These are phyloP conservation scores for Sequoia sempervirens DNA, from an alignment of 75 land plant genomes.

Conservation along the genomic window DNA sequence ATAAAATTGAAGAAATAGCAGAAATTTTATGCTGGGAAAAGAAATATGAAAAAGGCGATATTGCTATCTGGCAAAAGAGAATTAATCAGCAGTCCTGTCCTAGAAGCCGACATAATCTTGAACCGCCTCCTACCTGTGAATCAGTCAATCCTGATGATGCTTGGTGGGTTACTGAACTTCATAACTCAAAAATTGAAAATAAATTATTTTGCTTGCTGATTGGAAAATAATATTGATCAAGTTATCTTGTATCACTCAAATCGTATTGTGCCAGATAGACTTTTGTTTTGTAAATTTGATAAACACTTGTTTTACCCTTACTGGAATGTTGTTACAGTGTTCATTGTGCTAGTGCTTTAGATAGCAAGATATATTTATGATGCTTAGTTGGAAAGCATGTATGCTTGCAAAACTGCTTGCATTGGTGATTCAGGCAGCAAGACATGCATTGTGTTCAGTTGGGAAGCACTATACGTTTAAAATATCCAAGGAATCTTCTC, in stretches of 20 bases:
- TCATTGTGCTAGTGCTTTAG: neutral
- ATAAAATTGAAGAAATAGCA: slow-evolving; percentile 68
- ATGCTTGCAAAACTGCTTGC: neutral
- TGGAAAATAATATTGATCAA: neutral
- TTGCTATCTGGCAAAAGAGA: slow-evolving; percentile 89
- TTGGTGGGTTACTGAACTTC: slow-evolving; percentile 44
- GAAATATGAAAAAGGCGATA: slow-evolving; percentile 61
- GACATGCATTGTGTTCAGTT: neutral
- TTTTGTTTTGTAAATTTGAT: neutral
- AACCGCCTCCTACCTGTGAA: slow-evolving; percentile 41
- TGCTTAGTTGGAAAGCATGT: neutral
- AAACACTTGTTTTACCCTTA: neutral
- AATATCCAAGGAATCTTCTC: neutral
- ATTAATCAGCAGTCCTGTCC: slow-evolving; percentile 58
- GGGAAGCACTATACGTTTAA: neutral
- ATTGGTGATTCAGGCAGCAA: neutral
- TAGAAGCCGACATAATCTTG: slow-evolving; percentile 26
- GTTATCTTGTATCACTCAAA: neutral
- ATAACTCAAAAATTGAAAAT: neutral
- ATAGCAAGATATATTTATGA: neutral
- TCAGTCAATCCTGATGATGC: slow-evolving; percentile 56
- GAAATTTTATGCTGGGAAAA: slow-evolving; percentile 87
- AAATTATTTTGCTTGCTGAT: neutral
- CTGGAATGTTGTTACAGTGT: neutral
- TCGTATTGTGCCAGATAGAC: neutral